These are phyloP conservation scores for Immersiporthe knoxdaviesiana DNA, from an alignment of 2,329 filamentous ascomycete genomes.

Conservation along the genomic window DNA sequence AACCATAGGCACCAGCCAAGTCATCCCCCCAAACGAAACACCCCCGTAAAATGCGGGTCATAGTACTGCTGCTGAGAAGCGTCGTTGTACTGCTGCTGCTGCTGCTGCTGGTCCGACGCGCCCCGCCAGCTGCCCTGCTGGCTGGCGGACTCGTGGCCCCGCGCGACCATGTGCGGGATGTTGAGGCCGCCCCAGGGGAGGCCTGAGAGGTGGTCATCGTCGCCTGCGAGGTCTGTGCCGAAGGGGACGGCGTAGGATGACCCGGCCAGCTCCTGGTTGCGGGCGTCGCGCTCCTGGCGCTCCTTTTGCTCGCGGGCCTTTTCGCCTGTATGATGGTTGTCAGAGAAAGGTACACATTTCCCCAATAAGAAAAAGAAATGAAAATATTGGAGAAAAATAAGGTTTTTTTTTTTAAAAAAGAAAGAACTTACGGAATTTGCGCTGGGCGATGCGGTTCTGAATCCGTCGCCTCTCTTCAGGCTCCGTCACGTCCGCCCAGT, in stretches of 20 bases:
- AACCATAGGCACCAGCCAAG: not conserved
- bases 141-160: conserved; percentile 54
- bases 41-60: conserved; percentile 10
- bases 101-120: conserved; percentile 5
- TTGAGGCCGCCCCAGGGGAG: conserved; percentile 74
- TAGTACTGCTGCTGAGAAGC: conserved; percentile 26
- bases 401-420: no score
- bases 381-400: conserved; percentile 1
- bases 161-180: conserved; percentile 57
- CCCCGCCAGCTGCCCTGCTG: conserved; percentile 41
- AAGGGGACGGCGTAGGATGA: conserved; percentile 66
- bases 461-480: conserved; percentile 73
- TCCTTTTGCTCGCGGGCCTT: conserved; percentile 72
- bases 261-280: conserved; percentile 66
- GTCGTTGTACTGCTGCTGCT: conserved; percentile 24
- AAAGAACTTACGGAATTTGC: conserved; percentile 69
- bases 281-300: conserved; percentile 62
- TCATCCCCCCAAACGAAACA: conserved; percentile 15
- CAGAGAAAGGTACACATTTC: not conserved
- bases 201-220: conserved; percentile 60
- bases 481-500: conserved; percentile 72
- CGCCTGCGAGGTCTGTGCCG: conserved; percentile 57
- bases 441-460: conserved; percentile 75
- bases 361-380: not conserved
- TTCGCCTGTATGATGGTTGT: conserved; percentile 58